phyloP scores from a whole-genome alignment of 805 yeast genomes.

The Debaryomyces maramus region DNA sequence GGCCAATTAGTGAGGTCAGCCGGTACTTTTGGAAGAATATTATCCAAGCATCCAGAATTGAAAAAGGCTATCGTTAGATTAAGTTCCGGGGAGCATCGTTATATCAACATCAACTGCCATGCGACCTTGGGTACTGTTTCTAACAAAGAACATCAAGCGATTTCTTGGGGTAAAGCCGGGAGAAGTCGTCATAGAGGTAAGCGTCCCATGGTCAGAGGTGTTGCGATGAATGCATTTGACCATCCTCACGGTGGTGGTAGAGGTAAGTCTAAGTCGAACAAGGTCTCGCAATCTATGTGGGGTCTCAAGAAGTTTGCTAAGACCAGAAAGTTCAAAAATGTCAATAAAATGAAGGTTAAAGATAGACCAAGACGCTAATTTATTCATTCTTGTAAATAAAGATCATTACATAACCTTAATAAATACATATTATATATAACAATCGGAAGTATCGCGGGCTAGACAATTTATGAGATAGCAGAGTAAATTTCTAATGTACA shows the following conservation, averaged over 20 bases:
- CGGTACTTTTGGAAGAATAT: conserved; percentile 87
- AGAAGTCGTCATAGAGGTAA: conserved; percentile 88
- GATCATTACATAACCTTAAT: conserved; percentile 47
- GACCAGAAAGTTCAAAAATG: conserved; percentile 88
- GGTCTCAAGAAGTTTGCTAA: conserved; percentile 93
- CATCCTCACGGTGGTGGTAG: conserved; percentile 99
- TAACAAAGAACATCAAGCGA: conserved; percentile 87
- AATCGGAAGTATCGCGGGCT: background rate
- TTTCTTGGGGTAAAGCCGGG: conserved; percentile 94
- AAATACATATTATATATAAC: conserved; percentile 7
- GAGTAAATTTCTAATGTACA: conserved; percentile 7
- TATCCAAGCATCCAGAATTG: conserved; percentile 72
- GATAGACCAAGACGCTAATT: conserved; percentile 73
- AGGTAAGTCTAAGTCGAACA: conserved; percentile 97
- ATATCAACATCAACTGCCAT: conserved; percentile 79
- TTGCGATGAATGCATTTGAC: conserved; percentile 95
- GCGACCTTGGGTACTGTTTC: conserved; percentile 94
- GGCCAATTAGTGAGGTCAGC: conserved; percentile 93
- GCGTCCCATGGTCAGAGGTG: conserved; percentile 96
- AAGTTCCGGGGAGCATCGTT: conserved; percentile 92
- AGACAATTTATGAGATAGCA: conserved; percentile 10
- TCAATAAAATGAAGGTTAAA: conserved; percentile 79
- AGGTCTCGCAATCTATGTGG: conserved; percentile 94
- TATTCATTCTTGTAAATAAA: conserved; percentile 2
- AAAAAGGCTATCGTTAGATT: conserved; percentile 75